phyloP scores from a whole-genome alignment of 306 rosid species.

The Phaseolus lunatus region DNA sequence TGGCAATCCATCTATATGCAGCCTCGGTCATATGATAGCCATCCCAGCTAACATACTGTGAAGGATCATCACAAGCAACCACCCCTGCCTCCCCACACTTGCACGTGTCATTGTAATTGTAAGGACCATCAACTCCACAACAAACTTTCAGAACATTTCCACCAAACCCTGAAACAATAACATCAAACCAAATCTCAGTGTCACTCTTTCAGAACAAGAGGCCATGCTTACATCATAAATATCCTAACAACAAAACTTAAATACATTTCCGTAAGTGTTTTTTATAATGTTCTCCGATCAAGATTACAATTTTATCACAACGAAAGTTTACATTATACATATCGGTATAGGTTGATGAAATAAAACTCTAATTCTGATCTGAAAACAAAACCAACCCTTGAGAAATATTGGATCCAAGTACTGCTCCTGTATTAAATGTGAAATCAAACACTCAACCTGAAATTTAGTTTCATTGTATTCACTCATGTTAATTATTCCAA shows the following conservation, averaged over 20 bases:
- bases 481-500: constrained; percentile 14
- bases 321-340: neutral
- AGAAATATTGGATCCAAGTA: neutral
- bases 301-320: too few relatives aligned
- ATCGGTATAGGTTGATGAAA: neutral
- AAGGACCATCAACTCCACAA: constrained; percentile 57
- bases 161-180: constrained; percentile 48
- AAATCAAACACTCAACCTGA: neutral
- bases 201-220: constrained; percentile 14
- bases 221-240: neutral
- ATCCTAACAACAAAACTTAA: neutral
- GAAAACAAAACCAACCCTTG: too few relatives aligned
- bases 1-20: constrained; percentile 61
- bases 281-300: too few relatives aligned
- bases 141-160: constrained; percentile 45
- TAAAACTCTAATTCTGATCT: neutral
- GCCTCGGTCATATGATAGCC: constrained; percentile 74
- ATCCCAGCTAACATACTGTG: constrained; percentile 64
- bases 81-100: constrained; percentile 42
- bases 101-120: constrained; percentile 47
- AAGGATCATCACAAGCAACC: constrained; percentile 54
- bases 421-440: neutral
- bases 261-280: neutral
- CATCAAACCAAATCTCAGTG: neutral
- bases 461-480: constrained; percentile 10